Evolutionary conservation across 768 basidiomycete genomes (phyloP).

Genomic region (Royoungia palumana): DNA sequence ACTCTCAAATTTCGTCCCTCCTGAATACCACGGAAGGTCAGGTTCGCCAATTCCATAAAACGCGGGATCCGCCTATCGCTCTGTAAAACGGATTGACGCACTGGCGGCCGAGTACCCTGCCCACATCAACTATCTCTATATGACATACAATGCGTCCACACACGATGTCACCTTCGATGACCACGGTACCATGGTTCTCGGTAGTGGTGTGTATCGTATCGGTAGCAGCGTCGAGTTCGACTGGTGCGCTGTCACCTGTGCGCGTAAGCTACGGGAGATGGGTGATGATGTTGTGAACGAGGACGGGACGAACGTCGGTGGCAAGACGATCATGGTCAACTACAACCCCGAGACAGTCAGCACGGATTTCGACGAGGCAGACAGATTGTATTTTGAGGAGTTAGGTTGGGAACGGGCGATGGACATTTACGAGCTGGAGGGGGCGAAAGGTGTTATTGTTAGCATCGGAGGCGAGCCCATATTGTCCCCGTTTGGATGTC

Average conservation of each 20-base stretch:
- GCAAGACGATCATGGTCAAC: slow-evolving; percentile 98
- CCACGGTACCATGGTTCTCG: slow-evolving; percentile 98
- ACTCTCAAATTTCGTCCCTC: slow-evolving; percentile 85
- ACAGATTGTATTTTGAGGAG: slow-evolving; percentile 97
- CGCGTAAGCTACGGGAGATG: slow-evolving; percentile 85
- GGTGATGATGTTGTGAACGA: slow-evolving; percentile 41
- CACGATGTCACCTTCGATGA: slow-evolving; percentile 97
- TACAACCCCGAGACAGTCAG: slow-evolving; percentile 99
- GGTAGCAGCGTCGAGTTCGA: slow-evolving; percentile 99
- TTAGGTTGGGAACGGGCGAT: slow-evolving; percentile 97
- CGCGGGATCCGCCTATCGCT: slow-evolving; percentile 64
- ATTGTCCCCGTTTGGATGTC: too few relatives aligned
- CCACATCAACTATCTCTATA: slow-evolving; percentile 98
- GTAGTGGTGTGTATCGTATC: slow-evolving; percentile 97
- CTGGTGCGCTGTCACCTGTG: slow-evolving; percentile 99
- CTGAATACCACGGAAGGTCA: slow-evolving; percentile 67
- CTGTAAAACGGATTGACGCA: slow-evolving; percentile 99
- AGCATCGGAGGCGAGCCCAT: slow-evolving; percentile 94
- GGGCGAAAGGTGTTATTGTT: slow-evolving; percentile 90
- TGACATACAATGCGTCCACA: slow-evolving; percentile 94
- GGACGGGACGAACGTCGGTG: slow-evolving; percentile 29
- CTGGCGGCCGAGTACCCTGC: slow-evolving; percentile 98
- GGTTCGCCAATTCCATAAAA: slow-evolving; percentile 85
- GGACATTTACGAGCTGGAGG: slow-evolving; percentile 98
- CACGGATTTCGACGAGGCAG: slow-evolving; percentile 99